Evolutionary conservation across 2,329 filamentous ascomycete species (phyloP).

Genomic region (Ophiostoma pallidulum): DNA sequence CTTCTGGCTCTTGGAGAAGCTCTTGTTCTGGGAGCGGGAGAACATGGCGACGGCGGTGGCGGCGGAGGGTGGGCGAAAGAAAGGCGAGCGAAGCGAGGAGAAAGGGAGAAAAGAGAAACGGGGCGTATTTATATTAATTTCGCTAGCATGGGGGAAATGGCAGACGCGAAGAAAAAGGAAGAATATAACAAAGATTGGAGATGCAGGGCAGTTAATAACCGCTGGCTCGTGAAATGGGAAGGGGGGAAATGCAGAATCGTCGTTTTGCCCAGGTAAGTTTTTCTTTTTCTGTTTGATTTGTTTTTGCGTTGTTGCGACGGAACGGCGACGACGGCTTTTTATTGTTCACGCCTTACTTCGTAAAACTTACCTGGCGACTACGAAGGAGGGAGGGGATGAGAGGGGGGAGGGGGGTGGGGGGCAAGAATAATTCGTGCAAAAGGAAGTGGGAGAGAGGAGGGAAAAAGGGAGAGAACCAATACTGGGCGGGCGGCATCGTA

Average conservation of each 20-base stretch:
- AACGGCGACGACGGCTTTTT: neutral
- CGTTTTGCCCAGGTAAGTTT: no score
- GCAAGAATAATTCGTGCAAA: no score
- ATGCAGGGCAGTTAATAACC: neutral
- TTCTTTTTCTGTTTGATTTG: no score
- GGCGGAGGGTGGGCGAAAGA: neutral
- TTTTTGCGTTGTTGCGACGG: no score
- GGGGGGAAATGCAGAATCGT: neutral
- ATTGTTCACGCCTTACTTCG: neutral
- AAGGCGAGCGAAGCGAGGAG: neutral
- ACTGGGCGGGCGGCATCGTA: neutral
- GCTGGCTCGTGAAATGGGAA: neutral
- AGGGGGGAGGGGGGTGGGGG: neutral
- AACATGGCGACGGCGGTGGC: constrained; percentile 31
- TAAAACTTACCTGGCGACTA: neutral
- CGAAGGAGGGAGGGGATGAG: neutral
- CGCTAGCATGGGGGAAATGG: neutral
- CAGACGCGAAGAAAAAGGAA: neutral
- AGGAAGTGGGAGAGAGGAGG: no score
- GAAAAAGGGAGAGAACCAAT: neutral
- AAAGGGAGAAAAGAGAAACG: neutral
- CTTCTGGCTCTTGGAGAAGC: constrained; percentile 45
- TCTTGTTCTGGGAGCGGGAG: constrained; percentile 37
- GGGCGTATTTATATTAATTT: neutral
- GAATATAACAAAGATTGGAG: neutral